Conservation (phyloP, 371 early-diverging fungal species). For the Thermomucor indicae-seudaticae region DNA sequence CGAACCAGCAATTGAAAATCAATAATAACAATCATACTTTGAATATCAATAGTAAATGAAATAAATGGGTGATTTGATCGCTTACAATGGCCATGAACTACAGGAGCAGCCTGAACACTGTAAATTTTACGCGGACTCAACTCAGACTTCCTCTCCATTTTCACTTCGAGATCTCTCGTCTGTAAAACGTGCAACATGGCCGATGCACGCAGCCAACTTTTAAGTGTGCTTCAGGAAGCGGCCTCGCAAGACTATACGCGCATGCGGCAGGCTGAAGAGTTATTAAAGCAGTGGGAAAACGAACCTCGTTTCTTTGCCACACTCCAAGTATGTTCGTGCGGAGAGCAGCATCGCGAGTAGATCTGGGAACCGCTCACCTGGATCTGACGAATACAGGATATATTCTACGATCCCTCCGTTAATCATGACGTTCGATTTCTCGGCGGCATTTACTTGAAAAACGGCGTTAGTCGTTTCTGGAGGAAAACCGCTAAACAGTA, state of each 20-base stretch:
- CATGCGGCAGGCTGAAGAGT: conserved; percentile 66
- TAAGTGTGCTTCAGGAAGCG: conserved; percentile 57
- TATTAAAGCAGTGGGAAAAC: conserved; percentile 74
- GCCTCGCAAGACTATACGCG: conserved; percentile 65
- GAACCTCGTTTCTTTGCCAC: conserved; percentile 69
- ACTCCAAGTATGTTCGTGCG: conserved; percentile 55
- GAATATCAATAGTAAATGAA: too few relatives aligned
- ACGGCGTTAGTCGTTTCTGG: conserved; percentile 89
- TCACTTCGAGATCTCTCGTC: too few relatives aligned
- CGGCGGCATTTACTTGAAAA: conserved; percentile 81
- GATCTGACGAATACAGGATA: conserved; percentile 48
- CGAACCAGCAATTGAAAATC: too few relatives aligned
- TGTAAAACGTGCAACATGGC: conserved; percentile 42
- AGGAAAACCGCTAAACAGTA: conserved; percentile 74
- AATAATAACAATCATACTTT: too few relatives aligned
- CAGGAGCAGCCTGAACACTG: too few relatives aligned
- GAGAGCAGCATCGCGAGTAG: background rate
- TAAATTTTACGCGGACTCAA: too few relatives aligned
- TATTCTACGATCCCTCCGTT: conserved; percentile 66
- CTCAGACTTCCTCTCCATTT: too few relatives aligned
- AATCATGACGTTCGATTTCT: conserved; percentile 71
- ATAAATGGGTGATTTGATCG: too few relatives aligned
- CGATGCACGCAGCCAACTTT: conserved; percentile 51
- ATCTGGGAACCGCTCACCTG: background rate
- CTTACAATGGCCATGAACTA: too few relatives aligned